Evolutionary conservation across 208 protist genomes (phyloP).

Genomic region (Wallacemonas sp.): DNA sequence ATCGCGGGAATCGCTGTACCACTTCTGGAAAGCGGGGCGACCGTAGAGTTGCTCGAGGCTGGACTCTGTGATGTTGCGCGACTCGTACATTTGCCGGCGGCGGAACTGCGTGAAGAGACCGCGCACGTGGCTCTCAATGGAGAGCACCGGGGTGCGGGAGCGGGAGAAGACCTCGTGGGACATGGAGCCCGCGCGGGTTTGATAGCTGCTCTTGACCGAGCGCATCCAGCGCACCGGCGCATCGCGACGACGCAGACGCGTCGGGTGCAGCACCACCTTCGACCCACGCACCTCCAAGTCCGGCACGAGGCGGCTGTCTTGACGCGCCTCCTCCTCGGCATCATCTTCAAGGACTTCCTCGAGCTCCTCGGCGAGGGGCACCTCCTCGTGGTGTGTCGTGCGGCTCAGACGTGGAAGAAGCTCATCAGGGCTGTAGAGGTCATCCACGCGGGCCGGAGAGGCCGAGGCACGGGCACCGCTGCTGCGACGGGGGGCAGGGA

Average conservation of each 20-base stretch:
- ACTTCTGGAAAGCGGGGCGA: slow-evolving; percentile 44
- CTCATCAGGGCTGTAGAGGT: background rate
- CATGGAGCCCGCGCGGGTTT: background rate
- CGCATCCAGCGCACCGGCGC: background rate
- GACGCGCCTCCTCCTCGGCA: background rate
- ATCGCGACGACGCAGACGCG: slow-evolving; percentile 8
- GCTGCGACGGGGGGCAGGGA: background rate
- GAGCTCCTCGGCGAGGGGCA: slow-evolving; percentile 11
- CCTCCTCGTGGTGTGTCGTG: slow-evolving; percentile 6
- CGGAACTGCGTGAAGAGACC: slow-evolving; percentile 18
- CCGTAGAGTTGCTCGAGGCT: slow-evolving; percentile 52
- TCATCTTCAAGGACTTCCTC: slow-evolving; percentile 8
- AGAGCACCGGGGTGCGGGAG: background rate
- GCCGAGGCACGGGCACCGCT: background rate
- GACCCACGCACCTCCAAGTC: slow-evolving; percentile 4
- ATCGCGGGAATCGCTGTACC: slow-evolving; percentile 54
- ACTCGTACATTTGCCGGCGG: slow-evolving; percentile 21
- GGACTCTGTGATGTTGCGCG: slow-evolving; percentile 25
- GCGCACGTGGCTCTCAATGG: slow-evolving; percentile 23
- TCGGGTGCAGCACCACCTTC: slow-evolving; percentile 6
- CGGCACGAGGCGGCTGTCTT: background rate
- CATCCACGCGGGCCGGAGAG: background rate
- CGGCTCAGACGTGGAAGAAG: background rate
- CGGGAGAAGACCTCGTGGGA: slow-evolving; percentile 23
- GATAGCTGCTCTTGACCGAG: slow-evolving; percentile 9